phyloP scores from a whole-genome alignment of 441 rosid genomes.

The Corymbia calophylla region DNA sequence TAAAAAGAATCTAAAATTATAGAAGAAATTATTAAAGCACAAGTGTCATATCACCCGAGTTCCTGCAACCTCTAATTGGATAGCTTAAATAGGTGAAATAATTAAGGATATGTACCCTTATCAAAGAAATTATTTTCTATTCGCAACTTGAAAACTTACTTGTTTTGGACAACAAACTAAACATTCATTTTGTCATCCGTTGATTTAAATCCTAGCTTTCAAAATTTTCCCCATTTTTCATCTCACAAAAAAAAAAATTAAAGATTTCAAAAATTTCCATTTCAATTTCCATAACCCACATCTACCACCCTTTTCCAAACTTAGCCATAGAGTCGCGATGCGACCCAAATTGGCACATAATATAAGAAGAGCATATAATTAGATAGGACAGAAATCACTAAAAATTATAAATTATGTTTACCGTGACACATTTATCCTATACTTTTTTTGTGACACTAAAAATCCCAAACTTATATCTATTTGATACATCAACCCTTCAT shows the following conservation, averaged over 20 bases:
- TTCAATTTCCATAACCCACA: background rate
- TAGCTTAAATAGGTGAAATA: background rate
- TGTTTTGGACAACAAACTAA: background rate
- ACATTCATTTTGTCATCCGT: background rate
- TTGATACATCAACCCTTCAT: too few species aligned
- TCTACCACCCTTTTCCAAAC: background rate
- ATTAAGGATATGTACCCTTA: background rate
- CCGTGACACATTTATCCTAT: background rate
- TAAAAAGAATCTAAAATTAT: background rate
- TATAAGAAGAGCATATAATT: background rate
- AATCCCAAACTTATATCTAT: background rate
- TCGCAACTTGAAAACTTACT: background rate
- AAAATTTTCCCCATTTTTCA: background rate
- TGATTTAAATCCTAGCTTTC: background rate
- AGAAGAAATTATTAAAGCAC: background rate
- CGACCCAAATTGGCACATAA: background rate
- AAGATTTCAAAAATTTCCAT: background rate
- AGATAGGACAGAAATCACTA: background rate
- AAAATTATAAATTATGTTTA: background rate
- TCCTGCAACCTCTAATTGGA: background rate
- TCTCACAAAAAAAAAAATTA: background rate
- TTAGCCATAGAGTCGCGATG: background rate
- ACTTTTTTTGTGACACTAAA: too few species aligned
- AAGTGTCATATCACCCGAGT: background rate
- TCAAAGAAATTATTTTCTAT: background rate